Percentiles rank a stretch among this genome's conserved stretches.
These are phyloP conservation scores for Wickerhamomyces strasburgensis DNA, from an alignment of 805 yeast genomes.

Conservation along the genomic window DNA sequence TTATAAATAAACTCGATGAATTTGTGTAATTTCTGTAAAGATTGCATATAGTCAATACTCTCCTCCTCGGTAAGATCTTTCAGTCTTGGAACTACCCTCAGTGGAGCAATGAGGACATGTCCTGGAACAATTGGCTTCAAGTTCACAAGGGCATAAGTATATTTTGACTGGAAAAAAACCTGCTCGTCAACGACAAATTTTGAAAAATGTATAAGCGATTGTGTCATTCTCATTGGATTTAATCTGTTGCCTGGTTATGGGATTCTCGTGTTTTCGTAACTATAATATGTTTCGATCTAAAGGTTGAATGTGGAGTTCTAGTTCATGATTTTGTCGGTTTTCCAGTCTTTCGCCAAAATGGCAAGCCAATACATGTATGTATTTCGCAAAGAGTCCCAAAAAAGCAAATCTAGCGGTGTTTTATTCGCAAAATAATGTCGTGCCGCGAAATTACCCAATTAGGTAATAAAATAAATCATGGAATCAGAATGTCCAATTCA, in stretches of 20 bases:
- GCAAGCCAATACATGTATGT: no score
- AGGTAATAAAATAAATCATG: no score
- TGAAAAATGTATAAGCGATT: conserved; percentile 37
- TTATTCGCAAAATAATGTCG: no score
- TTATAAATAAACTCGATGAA: conserved; percentile 63
- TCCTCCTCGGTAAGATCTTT: conserved; percentile 71
- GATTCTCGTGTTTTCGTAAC: neutral
- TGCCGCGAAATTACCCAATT: no score
- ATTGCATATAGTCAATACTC: conserved; percentile 66
- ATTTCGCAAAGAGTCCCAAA: no score
- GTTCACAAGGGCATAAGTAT: conserved; percentile 83
- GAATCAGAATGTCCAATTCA: no score
- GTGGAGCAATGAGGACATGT: conserved; percentile 85
- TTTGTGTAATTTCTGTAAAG: conserved; percentile 65
- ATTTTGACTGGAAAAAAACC: conserved; percentile 46
- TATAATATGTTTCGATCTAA: neutral
- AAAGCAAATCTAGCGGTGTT: no score
- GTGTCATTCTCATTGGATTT: conserved; percentile 5
- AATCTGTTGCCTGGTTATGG: neutral
- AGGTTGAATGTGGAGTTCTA: neutral
- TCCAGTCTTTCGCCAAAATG: no score
- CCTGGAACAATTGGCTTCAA: conserved; percentile 92
- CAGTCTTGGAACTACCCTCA: conserved; percentile 60
- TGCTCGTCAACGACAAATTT: conserved; percentile 52
- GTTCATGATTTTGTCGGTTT: neutral